These are phyloP conservation scores for Zymoseptoria ardabiliae DNA, from an alignment of 2,329 filamentous ascomycete species.

Conservation along the genomic window DNA sequence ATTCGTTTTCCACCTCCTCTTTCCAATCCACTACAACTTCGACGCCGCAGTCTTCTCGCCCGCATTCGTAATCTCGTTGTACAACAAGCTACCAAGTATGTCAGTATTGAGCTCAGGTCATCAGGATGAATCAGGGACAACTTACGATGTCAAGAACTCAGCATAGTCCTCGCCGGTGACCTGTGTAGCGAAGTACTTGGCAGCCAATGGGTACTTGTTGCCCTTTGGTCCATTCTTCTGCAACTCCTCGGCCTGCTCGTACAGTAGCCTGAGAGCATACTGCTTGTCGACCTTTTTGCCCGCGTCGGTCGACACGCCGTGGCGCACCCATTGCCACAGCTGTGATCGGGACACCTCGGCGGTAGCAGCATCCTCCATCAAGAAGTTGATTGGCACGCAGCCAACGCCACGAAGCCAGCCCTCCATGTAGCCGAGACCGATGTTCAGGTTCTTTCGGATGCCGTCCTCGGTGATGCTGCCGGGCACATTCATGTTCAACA, in stretches of 20 bases:
- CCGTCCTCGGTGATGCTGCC: constrained; percentile 87
- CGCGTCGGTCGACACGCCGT: constrained; percentile 67
- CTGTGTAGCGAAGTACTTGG: constrained; percentile 86
- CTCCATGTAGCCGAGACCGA: constrained; percentile 97
- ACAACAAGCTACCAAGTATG: constrained; percentile 60
- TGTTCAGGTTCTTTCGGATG: constrained; percentile 95
- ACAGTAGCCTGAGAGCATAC: constrained; percentile 77
- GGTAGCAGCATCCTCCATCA: constrained; percentile 98
- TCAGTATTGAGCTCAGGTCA: constrained; percentile 6
- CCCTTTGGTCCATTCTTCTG: constrained; percentile 69
- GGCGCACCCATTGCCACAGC: constrained; percentile 90
- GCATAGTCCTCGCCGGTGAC: constrained; percentile 96
- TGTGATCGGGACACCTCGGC: constrained; percentile 92
- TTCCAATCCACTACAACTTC: constrained; percentile 30
- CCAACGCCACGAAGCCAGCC: constrained; percentile 92
- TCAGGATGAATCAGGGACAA: constrained; percentile 19
- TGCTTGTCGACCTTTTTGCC: constrained; percentile 90
- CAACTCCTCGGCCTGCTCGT: constrained; percentile 75
- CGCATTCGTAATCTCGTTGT: constrained; percentile 77
- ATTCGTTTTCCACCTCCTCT: not conserved
- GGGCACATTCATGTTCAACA: constrained; percentile 97
- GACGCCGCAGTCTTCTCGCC: constrained; percentile 53
- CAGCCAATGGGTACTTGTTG: constrained; percentile 85
- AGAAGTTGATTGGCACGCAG: constrained; percentile 93
- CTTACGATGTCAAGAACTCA: constrained; percentile 84